Conservation (phyloP, 1,284 basidiomycete genomes). For the Pseudozyma sp. region DNA sequence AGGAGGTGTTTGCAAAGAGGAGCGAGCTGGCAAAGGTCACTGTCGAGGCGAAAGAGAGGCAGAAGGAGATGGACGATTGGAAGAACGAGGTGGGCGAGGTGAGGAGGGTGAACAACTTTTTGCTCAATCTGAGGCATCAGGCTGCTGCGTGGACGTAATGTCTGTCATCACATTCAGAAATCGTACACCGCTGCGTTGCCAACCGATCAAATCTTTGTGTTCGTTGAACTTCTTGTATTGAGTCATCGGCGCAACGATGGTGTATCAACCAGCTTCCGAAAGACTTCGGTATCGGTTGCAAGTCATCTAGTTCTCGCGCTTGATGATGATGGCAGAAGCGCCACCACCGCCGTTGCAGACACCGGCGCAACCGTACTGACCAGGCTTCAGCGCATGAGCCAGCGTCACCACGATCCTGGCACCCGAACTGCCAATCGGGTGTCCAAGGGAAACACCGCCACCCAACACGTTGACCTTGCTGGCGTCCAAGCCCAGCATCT, state of each 20-base stretch:
- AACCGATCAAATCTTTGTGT: not conserved
- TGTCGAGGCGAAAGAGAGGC: conserved; percentile 25
- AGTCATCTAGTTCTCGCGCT: conserved; percentile 43
- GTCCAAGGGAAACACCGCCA: conserved; percentile 70
- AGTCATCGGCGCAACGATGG: not conserved
- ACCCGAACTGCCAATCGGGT: conserved; percentile 92
- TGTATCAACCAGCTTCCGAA: too few species aligned
- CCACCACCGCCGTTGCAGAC: conserved; percentile 81
- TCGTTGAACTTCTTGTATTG: not conserved
- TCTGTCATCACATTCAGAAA: too few species aligned
- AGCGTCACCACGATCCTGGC: conserved; percentile 94
- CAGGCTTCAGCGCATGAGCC: conserved; percentile 89
- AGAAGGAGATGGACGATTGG: conserved; percentile 42
- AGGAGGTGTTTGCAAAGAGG: conserved; percentile 34
- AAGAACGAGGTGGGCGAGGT: conserved; percentile 29
- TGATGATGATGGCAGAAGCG: conserved; percentile 60
- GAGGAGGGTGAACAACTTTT: conserved; percentile 31
- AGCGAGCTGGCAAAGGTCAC: conserved; percentile 25
- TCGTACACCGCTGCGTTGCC: too few species aligned
- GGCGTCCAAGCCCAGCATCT: conserved; percentile 73
- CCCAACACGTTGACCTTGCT: conserved; percentile 93
- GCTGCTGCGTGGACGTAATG: conserved; percentile 27
- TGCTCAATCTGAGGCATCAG: conserved; percentile 23
- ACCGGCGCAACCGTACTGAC: conserved; percentile 95
- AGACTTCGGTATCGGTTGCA: not conserved